These are phyloP conservation scores for Brasenia schreberi DNA, from an alignment of 164 flowering plant genomes.

Conservation along the genomic window DNA sequence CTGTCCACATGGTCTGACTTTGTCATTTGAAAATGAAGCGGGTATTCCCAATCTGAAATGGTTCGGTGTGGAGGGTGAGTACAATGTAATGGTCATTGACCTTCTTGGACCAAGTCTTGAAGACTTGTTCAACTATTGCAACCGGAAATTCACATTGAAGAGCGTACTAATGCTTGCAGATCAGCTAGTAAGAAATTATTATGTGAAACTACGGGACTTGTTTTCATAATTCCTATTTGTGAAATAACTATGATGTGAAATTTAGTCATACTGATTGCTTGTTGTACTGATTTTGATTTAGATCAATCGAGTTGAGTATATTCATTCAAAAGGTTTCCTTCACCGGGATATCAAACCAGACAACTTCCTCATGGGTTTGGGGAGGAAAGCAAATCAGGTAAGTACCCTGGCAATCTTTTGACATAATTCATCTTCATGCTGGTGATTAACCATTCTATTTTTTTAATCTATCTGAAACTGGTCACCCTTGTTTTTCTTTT, in stretches of 20 bases:
- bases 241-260: too few relatives aligned
- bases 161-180: conserved; percentile 67
- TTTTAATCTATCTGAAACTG: too few relatives aligned
- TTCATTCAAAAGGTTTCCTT: conserved; percentile 40
- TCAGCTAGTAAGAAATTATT: conserved; percentile 33
- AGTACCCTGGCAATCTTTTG: not conserved
- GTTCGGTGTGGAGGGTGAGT: conserved; percentile 52
- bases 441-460: too few relatives aligned
- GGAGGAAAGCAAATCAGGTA: conserved; percentile 44
- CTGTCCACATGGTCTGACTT: too few relatives aligned
- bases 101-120: conserved; percentile 65
- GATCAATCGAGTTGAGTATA: conserved; percentile 39
- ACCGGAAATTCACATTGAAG: conserved; percentile 48
- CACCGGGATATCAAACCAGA: conserved; percentile 46
- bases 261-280: too few relatives aligned
- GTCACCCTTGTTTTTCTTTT: too few relatives aligned
- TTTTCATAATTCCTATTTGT: too few relatives aligned
- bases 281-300: conserved; percentile 4
- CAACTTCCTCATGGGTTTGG: conserved; percentile 41
- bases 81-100: conserved; percentile 50
- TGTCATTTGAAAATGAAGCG: conserved; percentile 18
- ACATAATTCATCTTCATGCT: too few relatives aligned
- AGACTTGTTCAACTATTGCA: conserved; percentile 51
- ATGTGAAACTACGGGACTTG: not conserved
- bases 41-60: conserved; percentile 56